Evolutionary conservation across 768 basidiomycete genomes (phyloP).

Genomic region (Pulveroboletus ravenelii): DNA sequence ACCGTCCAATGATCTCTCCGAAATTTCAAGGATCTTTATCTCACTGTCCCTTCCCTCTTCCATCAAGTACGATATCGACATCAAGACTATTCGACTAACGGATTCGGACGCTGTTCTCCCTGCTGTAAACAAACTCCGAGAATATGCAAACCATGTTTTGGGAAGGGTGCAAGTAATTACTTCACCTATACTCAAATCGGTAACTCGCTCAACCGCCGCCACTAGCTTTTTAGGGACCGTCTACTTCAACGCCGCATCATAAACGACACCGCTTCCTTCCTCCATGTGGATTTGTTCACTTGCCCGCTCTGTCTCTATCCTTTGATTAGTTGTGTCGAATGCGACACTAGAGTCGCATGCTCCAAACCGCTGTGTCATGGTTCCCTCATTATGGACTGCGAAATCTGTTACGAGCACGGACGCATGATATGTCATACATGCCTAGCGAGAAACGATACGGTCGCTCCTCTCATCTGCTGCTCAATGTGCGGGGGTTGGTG

Average conservation of each 20-base stretch:
- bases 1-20: conserved; percentile 8
- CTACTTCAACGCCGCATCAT: conserved; percentile 1
- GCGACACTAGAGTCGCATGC: conserved; percentile 8
- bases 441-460: not conserved
- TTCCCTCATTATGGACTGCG: not conserved
- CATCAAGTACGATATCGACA: conserved; percentile 6
- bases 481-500: conserved; percentile 4
- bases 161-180: conserved; percentile 3
- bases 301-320: conserved; percentile 6
- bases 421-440: conserved; percentile 7
- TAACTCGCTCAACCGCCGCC: not conserved
- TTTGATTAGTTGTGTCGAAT: conserved; percentile 6
- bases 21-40: conserved; percentile 10
- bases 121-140: conserved; percentile 2
- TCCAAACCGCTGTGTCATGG: not conserved
- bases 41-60: conserved; percentile 1
- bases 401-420: conserved; percentile 1
- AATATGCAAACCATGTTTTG: conserved; percentile 6
- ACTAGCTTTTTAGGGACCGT: conserved; percentile 9
- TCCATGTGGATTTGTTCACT: conserved; percentile 9
- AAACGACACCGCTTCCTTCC: not conserved
- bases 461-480: conserved; percentile 7
- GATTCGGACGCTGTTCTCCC: not conserved
- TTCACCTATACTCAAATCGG: not conserved
- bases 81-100: not conserved